Conservation (phyloP, 202 grass and related monocot species). For the Bolboschoenoplectus hybrid region DNA sequence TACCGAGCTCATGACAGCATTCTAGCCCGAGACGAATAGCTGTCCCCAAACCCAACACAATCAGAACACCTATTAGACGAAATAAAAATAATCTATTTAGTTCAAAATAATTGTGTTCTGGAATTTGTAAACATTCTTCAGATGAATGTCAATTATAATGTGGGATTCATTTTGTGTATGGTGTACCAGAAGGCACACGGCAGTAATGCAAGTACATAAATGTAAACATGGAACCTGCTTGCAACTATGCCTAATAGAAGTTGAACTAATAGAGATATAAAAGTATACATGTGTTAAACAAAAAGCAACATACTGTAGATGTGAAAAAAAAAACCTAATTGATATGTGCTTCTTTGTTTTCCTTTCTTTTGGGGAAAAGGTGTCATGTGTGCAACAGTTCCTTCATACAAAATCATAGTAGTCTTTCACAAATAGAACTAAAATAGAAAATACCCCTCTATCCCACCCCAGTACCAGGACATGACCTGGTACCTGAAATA, state of each 20-base stretch:
- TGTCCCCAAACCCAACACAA: constrained; percentile 87
- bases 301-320: constrained; percentile 1
- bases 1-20: constrained; percentile 84
- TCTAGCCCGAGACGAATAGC: constrained; percentile 80
- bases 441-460: background rate
- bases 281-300: background rate
- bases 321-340: background rate
- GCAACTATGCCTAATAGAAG: background rate
- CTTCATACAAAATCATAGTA: background rate
- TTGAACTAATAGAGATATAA: background rate
- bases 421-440: background rate
- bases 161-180: background rate
- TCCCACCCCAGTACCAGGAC: background rate
- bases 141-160: background rate
- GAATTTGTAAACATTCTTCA: background rate
- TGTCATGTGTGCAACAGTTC: background rate
- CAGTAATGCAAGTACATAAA: background rate
- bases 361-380: background rate
- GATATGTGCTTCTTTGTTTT: background rate
- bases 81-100: constrained; percentile 11
- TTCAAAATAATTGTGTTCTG: background rate
- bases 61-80: constrained; percentile 71
- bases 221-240: background rate
- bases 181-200: background rate
- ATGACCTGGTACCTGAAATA: background rate